phyloP scores from a whole-genome alignment of 2,329 filamentous ascomycete species.

The Colletotrichum caudatum region DNA sequence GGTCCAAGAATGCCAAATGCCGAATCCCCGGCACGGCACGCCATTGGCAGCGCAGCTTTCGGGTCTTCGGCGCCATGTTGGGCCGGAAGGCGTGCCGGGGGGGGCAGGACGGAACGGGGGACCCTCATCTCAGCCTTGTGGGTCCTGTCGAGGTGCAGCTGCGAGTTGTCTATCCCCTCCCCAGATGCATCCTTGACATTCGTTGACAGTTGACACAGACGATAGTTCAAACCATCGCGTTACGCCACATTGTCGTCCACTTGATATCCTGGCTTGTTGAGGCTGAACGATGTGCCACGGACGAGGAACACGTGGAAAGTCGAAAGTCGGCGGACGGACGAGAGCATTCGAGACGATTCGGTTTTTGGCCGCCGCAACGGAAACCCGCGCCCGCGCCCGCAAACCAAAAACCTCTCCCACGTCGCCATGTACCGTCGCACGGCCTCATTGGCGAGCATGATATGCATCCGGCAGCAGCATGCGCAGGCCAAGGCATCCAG shows the following conservation, averaged over 20 bases:
- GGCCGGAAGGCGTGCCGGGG: conserved; percentile 7
- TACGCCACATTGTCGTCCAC: not conserved
- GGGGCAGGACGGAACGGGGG: not conserved
- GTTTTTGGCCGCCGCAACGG: not conserved
- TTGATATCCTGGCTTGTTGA: not conserved
- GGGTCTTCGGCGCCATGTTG: conserved; percentile 15
- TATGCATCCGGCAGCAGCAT: not conserved
- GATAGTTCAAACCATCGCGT: not conserved
- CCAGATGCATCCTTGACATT: not conserved
- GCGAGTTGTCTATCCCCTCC: not conserved
- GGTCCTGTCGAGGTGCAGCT: conserved; percentile 18
- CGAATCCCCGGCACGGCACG: not conserved
- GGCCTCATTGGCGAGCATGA: not conserved
- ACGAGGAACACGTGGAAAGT: too few species aligned
- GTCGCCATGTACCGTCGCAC: not conserved
- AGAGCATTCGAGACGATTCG: not conserved
- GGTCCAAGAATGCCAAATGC: not conserved
- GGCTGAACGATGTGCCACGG: too few species aligned
- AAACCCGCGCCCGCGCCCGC: not conserved
- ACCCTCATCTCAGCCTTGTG: conserved; percentile 35
- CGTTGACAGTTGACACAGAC: not conserved
- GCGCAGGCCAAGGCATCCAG: not conserved
- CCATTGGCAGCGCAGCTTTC: conserved; percentile 16
- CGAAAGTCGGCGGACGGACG: not conserved
- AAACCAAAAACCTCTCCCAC: not conserved